Evolutionary conservation across 1,284 basidiomycete genomes (phyloP).

Genomic region (Sanguinoderma infundibulare): DNA sequence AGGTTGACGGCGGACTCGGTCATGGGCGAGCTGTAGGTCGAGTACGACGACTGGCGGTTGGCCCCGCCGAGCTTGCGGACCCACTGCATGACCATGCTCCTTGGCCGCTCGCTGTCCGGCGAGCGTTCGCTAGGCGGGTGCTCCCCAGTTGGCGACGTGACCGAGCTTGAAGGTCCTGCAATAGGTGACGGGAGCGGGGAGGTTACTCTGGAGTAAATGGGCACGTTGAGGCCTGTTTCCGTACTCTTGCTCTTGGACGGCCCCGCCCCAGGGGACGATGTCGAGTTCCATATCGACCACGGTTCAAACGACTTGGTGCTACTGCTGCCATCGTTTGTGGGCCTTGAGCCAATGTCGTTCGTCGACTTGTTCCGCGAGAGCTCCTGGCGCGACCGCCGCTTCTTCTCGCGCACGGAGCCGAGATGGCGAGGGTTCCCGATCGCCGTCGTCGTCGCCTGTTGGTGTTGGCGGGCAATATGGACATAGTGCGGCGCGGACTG

Average conservation of each 20-base stretch:
- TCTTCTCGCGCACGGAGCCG: constrained; percentile 29
- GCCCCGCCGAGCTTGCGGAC: constrained; percentile 18
- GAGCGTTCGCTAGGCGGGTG: constrained; percentile 19
- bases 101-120: constrained; percentile 31
- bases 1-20: constrained; percentile 13
- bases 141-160: constrained; percentile 25
- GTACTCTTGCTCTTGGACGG: constrained; percentile 25
- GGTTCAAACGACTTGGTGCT: constrained; percentile 13
- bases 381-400: constrained; percentile 23
- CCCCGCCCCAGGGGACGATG: constrained; percentile 10
- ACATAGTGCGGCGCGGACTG: constrained; percentile 33
- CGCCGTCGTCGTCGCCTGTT: not conserved
- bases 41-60: constrained; percentile 22
- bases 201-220: constrained; percentile 21
- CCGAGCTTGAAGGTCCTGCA: constrained; percentile 18
- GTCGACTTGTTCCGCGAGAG: constrained; percentile 31
- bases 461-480: constrained; percentile 14
- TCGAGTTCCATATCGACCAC: constrained; percentile 22
- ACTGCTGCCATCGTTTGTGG: not conserved
- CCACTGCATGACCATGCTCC: constrained; percentile 30
- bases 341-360: constrained; percentile 26
- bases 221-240: constrained; percentile 26
- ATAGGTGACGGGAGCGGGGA: constrained; percentile 28
- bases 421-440: constrained; percentile 4
- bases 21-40: constrained; percentile 21